Evolutionary conservation across 257 asterid species (phyloP), one percentile per base, ranked within the genome.

Genomic region (Solanum corneliomulleri): DNA sequence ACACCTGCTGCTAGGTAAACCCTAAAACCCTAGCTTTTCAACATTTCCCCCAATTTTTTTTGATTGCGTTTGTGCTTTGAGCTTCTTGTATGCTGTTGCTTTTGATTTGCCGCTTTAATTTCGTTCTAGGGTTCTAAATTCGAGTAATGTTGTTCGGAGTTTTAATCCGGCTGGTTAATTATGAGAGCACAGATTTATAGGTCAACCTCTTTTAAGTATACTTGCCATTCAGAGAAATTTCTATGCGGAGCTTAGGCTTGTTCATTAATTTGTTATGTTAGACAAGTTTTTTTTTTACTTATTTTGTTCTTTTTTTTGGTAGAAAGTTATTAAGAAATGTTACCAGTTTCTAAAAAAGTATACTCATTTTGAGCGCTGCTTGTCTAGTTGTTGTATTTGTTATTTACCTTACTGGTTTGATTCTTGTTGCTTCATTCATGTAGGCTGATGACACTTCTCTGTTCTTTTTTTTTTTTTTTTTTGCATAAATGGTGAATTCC

Each of bases 1-100:
- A 95, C 99, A 81, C 99, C 98, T 69, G 98, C 99, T 81, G 99
- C 98, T 77, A 97, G 99, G 99, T 97, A 88, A 89, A 52, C 45
- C 77, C 70, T 39, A 56, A 78, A 78, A 81, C 85, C 85, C 85
- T 81, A 81, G 45, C 69, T 49, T 47, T 81, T 49, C 49, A 35
- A 10, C 29, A 49, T 18, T 81, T 49, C 60, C 45, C 84, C 69
- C 69, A 31, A 81, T 2, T 69, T 81, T 81, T 16, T 81, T 9
- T 29, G 15, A 60, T 78, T 45, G 64, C 41, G 15, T 78, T 78
- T 49, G 11, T 81, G 7, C 69, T 45, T 52, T 52, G 62, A 52
- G n/a, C n/a, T 52, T 52, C 11, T 52, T 52, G 62, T 52, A 23
- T 3, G n/a, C 62, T 18, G 4, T 52, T 18, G 62, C n/a, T 52